Conservation (phyloP, 495 filamentous ascomycete genomes). For the Hypoxylon subgilvum region DNA sequence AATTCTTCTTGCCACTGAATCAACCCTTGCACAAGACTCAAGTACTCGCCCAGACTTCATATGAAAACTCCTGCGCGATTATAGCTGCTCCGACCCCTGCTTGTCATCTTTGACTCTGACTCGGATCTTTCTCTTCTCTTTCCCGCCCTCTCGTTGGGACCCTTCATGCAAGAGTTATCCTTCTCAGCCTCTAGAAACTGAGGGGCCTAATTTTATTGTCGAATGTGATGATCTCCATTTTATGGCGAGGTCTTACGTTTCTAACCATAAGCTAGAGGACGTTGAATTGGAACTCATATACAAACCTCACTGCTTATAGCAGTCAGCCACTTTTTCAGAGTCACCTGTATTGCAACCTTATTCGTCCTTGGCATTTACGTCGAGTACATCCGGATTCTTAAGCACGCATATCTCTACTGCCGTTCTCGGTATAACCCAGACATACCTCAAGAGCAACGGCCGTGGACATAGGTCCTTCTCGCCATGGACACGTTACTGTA, state of each 20-base stretch:
- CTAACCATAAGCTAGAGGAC: not conserved
- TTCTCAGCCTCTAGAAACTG: too few relatives aligned
- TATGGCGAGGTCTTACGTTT: conserved; percentile 1
- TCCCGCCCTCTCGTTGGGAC: not conserved
- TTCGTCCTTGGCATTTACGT: too few relatives aligned
- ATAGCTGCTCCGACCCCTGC: not conserved
- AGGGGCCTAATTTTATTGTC: too few relatives aligned
- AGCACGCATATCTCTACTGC: not conserved
- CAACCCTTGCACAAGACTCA: not conserved
- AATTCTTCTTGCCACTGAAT: not conserved
- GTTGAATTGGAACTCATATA: not conserved
- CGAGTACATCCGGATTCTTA: not conserved
- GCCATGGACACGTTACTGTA: conserved; percentile 83
- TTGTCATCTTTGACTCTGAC: not conserved
- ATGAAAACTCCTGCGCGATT: conserved; percentile 14
- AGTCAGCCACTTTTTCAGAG: not conserved
- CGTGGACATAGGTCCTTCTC: conserved; percentile 8
- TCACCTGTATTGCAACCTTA: too few relatives aligned
- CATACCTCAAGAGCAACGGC: conserved; percentile 4
- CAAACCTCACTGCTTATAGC: conserved; percentile 1
- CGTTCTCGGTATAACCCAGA: conserved; percentile 5
- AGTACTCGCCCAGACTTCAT: too few relatives aligned
- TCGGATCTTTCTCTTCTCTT: not conserved
- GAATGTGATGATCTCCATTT: not conserved
- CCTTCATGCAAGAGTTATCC: not conserved